Conservation (phyloP, 345 rosid species). For the Toxicodendron radicans region DNA sequence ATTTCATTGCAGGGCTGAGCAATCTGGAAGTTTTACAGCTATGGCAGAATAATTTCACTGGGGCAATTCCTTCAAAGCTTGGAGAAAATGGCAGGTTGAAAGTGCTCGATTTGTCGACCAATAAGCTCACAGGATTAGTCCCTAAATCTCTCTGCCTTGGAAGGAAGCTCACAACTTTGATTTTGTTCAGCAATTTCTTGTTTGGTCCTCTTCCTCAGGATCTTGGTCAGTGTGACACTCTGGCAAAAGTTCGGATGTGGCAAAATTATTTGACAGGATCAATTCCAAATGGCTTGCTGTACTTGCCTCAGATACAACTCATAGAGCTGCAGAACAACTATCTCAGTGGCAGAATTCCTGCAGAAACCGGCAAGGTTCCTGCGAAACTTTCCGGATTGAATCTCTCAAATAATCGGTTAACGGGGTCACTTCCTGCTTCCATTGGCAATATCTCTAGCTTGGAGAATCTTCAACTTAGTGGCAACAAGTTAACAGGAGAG, state of each 20-base stretch:
- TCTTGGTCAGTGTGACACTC: constrained; percentile 63
- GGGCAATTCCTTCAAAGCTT: constrained; percentile 66
- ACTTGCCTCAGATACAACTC: constrained; percentile 61
- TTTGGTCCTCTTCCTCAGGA: constrained; percentile 78
- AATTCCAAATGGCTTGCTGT: constrained; percentile 69
- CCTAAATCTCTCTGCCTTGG: constrained; percentile 58
- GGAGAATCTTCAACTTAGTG: constrained; percentile 64
- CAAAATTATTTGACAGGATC: constrained; percentile 76
- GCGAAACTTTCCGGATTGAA: constrained; percentile 60
- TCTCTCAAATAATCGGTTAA: constrained; percentile 69
- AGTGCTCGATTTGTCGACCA: constrained; percentile 75
- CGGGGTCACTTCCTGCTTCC: constrained; percentile 68
- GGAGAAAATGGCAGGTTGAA: constrained; percentile 68
- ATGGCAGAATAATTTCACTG: constrained; percentile 93
- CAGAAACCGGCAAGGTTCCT: constrained; percentile 30
- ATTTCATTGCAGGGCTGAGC: constrained; percentile 55
- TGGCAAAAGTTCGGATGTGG: constrained; percentile 68
- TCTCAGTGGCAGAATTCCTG: constrained; percentile 50
- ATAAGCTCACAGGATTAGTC: constrained; percentile 80
- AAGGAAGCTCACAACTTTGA: constrained; percentile 55
- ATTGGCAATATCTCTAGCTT: constrained; percentile 62
- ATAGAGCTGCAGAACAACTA: constrained; percentile 81
- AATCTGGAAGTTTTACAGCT: constrained; percentile 57
- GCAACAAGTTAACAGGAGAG: constrained; percentile 66
- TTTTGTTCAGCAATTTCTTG: constrained; percentile 79